phyloP scores from a whole-genome alignment of 495 filamentous ascomycete species.

The Penicillium pulvis region DNA sequence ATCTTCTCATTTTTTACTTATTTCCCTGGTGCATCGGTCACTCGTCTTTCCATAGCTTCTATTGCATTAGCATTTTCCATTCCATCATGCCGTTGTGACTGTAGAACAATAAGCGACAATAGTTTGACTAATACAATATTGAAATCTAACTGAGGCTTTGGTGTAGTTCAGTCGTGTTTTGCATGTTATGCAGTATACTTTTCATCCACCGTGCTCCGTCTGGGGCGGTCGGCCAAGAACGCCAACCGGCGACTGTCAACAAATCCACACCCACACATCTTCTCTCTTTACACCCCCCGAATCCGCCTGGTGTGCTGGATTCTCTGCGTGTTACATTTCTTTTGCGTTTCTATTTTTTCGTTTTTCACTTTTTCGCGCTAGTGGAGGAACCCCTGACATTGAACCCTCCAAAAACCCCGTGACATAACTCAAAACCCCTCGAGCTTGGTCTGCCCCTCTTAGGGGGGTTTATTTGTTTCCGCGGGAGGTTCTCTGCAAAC shows the following conservation, averaged over 20 bases:
- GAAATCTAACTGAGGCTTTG: neutral
- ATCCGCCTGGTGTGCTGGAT: constrained; percentile 5
- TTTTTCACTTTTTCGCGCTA: constrained; percentile 5
- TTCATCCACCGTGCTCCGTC: neutral
- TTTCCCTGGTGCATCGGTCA: constrained; percentile 9
- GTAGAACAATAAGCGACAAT: neutral
- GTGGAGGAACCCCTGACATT: constrained; percentile 25
- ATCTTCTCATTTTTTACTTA: neutral
- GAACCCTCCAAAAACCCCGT: constrained; percentile 24
- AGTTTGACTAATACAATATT: neutral
- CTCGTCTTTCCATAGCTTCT: neutral
- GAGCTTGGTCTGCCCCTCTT: constrained; percentile 31
- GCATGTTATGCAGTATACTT: neutral
- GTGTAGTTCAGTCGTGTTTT: neutral
- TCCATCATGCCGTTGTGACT: neutral
- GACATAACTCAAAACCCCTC: constrained; percentile 18
- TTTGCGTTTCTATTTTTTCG: neutral
- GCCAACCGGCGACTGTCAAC: constrained; percentile 22
- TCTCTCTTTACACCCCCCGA: constrained; percentile 6
- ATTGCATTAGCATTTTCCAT: constrained; percentile 8
- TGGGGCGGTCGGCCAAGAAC: constrained; percentile 23
- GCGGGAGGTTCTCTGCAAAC: constrained; percentile 21
- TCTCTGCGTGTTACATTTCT: neutral
- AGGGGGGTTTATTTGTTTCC: constrained; percentile 24
- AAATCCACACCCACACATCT: constrained; percentile 19